phyloP scores from a whole-genome alignment of 2,329 filamentous ascomycete species.

The Sclerotinia spermophila region DNA sequence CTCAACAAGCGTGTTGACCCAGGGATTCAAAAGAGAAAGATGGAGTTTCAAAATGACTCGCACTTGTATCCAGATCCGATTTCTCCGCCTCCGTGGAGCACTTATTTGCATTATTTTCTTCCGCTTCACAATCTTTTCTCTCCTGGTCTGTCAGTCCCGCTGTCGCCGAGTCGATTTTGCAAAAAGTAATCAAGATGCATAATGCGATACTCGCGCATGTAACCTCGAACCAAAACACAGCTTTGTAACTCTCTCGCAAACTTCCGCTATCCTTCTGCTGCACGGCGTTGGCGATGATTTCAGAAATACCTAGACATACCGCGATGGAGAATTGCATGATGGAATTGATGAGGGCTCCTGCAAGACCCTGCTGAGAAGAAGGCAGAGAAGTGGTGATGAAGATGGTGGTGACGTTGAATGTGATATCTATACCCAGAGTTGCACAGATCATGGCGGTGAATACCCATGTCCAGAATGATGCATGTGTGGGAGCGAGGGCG shows the following conservation, averaged over 20 bases:
- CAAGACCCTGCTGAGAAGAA: conserved; percentile 60
- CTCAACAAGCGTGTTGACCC: background rate
- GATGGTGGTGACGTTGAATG: conserved; percentile 69
- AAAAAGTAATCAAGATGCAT: conserved; percentile 11
- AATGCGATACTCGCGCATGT: conserved; percentile 8
- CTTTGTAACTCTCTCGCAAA: conserved; percentile 6
- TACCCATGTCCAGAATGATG: conserved; percentile 58
- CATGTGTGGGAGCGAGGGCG: conserved; percentile 47
- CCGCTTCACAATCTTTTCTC: background rate
- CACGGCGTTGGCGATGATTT: background rate
- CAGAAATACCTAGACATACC: conserved; percentile 10
- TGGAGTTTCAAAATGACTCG: background rate
- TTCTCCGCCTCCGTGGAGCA: background rate
- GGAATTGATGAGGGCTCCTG: conserved; percentile 62
- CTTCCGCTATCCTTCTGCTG: background rate
- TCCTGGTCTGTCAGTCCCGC: conserved; percentile 2
- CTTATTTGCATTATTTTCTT: background rate
- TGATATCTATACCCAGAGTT: conserved; percentile 69
- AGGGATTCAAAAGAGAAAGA: conserved; percentile 3
- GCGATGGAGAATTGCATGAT: conserved; percentile 17
- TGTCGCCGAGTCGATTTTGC: conserved; percentile 16
- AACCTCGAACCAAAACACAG: conserved; percentile 19
- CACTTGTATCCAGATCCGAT: background rate
- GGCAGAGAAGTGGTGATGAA: conserved; percentile 71
- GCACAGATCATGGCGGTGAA: conserved; percentile 64